phyloP scores from a whole-genome alignment of 2,329 filamentous ascomycete species.

The Colletotrichum sp. region DNA sequence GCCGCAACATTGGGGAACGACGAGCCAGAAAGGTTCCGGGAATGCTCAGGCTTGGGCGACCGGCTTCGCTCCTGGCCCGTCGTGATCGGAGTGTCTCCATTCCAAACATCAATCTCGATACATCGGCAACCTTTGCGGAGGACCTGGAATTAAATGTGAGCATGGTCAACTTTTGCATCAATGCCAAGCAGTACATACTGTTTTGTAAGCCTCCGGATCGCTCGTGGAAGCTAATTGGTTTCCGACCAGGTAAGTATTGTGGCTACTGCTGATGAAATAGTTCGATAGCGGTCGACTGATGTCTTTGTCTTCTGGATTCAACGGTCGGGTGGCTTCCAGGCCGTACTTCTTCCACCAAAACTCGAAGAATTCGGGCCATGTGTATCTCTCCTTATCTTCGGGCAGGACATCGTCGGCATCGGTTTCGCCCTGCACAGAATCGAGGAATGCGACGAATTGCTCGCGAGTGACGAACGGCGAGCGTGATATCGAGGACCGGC shows the following conservation, averaged over 20 bases:
- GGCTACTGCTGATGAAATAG: slow-evolving; percentile 94
- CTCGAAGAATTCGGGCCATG: slow-evolving; percentile 54
- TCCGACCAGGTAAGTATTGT: slow-evolving; percentile 91
- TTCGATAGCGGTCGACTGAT: slow-evolving; percentile 76
- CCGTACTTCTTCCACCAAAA: slow-evolving; percentile 49
- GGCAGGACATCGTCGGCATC: slow-evolving; percentile 31
- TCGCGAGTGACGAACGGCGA: slow-evolving; percentile 34
- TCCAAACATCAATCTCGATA: slow-evolving; percentile 95
- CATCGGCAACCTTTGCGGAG: slow-evolving; percentile 82
- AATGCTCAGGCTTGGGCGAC: slow-evolving; percentile 47
- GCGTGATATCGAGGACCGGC: slow-evolving; percentile 31
- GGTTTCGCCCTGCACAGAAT: slow-evolving; percentile 51
- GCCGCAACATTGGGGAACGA: slow-evolving; percentile 51
- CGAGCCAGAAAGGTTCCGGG: slow-evolving; percentile 50
- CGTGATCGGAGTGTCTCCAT: slow-evolving; percentile 60
- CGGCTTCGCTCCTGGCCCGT: slow-evolving; percentile 34
- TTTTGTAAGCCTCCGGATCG: slow-evolving; percentile 78
- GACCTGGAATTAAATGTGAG: slow-evolving; percentile 50
- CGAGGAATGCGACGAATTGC: slow-evolving; percentile 55
- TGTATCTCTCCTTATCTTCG: slow-evolving; percentile 46
- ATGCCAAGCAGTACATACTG: slow-evolving; percentile 53
- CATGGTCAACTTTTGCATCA: not conserved
- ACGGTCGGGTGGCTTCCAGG: slow-evolving; percentile 49
- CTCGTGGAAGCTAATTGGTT: slow-evolving; percentile 84
- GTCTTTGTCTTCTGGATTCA: slow-evolving; percentile 54